phyloP scores from a whole-genome alignment of 192 early-diverging fungal genomes.

The Thamnidium elegans region DNA sequence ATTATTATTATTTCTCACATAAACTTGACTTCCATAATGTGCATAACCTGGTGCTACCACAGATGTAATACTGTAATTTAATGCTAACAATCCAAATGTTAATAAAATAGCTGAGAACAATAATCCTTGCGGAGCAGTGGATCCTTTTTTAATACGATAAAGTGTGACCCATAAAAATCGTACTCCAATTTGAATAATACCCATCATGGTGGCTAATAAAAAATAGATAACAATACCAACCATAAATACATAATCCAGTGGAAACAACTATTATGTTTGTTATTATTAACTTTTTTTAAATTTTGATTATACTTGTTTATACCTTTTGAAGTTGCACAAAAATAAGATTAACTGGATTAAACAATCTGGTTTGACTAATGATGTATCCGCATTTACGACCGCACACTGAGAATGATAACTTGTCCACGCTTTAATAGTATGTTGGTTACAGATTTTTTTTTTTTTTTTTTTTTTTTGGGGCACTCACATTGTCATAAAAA shows the following conservation, averaged over 20 bases:
- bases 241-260: conserved; percentile 55
- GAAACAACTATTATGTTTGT: conserved; percentile 39
- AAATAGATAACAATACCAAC: conserved; percentile 51
- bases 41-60: conserved; percentile 59
- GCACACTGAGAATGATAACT: conserved; percentile 45
- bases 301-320: conserved; percentile 7
- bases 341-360: conserved; percentile 53
- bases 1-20: conserved; percentile 39
- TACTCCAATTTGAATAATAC: conserved; percentile 53
- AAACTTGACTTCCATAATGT: conserved; percentile 61
- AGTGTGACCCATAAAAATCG: conserved; percentile 56
- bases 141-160: conserved; percentile 43
- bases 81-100: conserved; percentile 50
- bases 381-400: conserved; percentile 54
- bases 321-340: conserved; percentile 47
- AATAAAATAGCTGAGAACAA: conserved; percentile 46
- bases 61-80: conserved; percentile 53
- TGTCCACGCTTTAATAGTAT: conserved; percentile 39
- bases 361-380: conserved; percentile 39
- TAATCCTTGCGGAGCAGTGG: conserved; percentile 60
- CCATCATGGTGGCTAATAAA: conserved; percentile 51
- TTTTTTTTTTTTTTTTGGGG: too few relatives aligned
- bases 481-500: conserved; percentile 37
- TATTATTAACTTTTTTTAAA: background rate
- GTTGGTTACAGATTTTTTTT: background rate